These are phyloP conservation scores for Eucalyptus shirleyi DNA, from an alignment of 345 rosid genomes.

Conservation along the genomic window DNA sequence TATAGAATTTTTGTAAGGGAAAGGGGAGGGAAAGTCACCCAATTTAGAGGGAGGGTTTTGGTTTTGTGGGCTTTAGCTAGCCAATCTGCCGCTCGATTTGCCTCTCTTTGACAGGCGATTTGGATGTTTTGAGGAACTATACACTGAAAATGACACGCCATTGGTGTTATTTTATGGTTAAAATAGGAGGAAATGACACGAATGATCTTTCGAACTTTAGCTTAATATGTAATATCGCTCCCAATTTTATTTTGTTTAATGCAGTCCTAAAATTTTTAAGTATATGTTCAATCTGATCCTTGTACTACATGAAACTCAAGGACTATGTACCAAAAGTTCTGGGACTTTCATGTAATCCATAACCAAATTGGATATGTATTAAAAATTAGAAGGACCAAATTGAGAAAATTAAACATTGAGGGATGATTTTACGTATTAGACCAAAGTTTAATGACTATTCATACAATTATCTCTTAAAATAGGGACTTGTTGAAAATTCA, in stretches of 20 bases:
- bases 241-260: background rate
- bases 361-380: accelerated
- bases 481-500: background rate
- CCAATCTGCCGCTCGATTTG: too few relatives aligned
- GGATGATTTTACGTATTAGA: accelerated
- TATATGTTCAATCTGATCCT: background rate
- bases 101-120: too few relatives aligned
- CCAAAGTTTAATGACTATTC: background rate
- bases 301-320: too few relatives aligned
- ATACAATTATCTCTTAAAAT: background rate
- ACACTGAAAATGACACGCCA: background rate
- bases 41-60: too few relatives aligned
- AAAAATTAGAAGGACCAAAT: accelerated
- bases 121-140: background rate
- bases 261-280: accelerated
- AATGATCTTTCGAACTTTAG: accelerated
- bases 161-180: background rate
- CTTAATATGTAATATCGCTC: accelerated
- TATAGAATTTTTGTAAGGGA: too few relatives aligned
- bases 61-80: too few relatives aligned
- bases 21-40: too few relatives aligned
- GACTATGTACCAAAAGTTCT: too few relatives aligned
- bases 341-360: too few relatives aligned
- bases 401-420: accelerated
- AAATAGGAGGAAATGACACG: background rate